Evolutionary conservation across 139 green algal genomes (phyloP).

Genomic region (Chlamydomonas asymmetrica): DNA sequence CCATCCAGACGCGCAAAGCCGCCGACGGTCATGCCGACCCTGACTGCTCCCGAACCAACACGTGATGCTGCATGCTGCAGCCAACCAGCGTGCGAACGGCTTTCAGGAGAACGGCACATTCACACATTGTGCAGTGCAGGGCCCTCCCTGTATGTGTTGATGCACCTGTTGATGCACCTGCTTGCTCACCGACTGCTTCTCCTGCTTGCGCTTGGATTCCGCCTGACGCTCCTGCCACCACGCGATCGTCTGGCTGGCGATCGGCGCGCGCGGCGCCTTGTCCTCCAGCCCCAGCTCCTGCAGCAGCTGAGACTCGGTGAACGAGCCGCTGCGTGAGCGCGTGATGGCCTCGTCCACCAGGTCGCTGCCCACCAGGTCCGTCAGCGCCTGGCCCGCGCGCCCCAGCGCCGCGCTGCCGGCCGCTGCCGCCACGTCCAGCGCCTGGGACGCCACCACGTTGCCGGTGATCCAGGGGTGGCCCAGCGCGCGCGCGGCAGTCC

Average conservation of each 20-base stretch:
- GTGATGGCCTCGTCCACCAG: slow-evolving; percentile 24
- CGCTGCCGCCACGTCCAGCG: background rate
- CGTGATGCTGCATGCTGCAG: background rate
- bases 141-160: background rate
- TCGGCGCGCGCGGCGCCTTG: slow-evolving; percentile 8
- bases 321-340: slow-evolving; percentile 7
- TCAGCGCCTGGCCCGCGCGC: slow-evolving; percentile 1
- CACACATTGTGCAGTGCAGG: background rate
- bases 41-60: background rate
- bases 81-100: background rate
- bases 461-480: slow-evolving; percentile 55
- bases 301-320: slow-evolving; percentile 28
- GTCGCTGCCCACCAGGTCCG: slow-evolving; percentile 1
- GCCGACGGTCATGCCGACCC: background rate
- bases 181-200: slow-evolving; percentile 16
- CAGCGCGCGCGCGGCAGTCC: slow-evolving; percentile 51
- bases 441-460: slow-evolving; percentile 15
- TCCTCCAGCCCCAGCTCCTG: slow-evolving; percentile 45
- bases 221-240: slow-evolving; percentile 80
- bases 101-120: too few relatives aligned
- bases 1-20: background rate
- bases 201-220: background rate
- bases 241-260: slow-evolving; percentile 64
- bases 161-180: background rate
- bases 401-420: slow-evolving; percentile 3